Conservation (phyloP, 192 early-diverging fungal genomes). For the Backusella liffmaniae region DNA sequence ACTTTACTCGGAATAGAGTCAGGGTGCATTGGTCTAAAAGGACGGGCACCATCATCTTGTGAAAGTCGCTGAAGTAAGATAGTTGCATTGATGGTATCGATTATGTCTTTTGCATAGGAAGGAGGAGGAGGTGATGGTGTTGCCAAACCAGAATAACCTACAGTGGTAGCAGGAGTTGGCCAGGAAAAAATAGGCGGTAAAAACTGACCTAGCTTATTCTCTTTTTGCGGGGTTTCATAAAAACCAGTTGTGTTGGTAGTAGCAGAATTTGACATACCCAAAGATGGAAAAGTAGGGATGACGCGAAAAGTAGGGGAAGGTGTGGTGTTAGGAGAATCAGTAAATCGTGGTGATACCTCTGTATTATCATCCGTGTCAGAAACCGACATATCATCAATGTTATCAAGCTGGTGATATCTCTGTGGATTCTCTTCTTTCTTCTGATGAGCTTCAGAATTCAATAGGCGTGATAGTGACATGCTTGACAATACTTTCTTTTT, state of each 20-base stretch:
- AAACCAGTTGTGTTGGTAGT: neutral
- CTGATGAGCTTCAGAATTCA: constrained; percentile 2
- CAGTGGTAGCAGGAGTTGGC: neutral
- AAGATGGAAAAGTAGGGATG: constrained; percentile 9
- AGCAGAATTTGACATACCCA: neutral
- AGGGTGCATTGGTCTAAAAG: constrained; percentile 25
- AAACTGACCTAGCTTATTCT: neutral
- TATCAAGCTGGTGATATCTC: neutral
- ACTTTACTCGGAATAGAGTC: constrained; percentile 24
- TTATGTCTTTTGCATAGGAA: constrained; percentile 24
- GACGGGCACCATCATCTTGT: constrained; percentile 47
- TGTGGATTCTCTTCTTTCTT: neutral
- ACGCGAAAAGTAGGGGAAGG: constrained; percentile 23
- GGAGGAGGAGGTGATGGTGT: neutral
- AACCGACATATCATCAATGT: neutral
- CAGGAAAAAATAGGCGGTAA: constrained; percentile 1
- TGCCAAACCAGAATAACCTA: neutral
- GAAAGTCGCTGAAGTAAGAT: constrained; percentile 44
- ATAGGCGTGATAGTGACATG: constrained; percentile 26
- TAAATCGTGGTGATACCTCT: neutral
- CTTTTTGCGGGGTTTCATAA: neutral
- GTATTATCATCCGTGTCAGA: constrained; percentile 4
- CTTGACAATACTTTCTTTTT: neutral
- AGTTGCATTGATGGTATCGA: constrained; percentile 34
- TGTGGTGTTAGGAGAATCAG: constrained; percentile 10